A percentile compares a stretch with the other conserved stretches of the same genome.
Conservation (phyloP, 495 filamentous ascomycete species). For the Achaetomiella virescens region DNA sequence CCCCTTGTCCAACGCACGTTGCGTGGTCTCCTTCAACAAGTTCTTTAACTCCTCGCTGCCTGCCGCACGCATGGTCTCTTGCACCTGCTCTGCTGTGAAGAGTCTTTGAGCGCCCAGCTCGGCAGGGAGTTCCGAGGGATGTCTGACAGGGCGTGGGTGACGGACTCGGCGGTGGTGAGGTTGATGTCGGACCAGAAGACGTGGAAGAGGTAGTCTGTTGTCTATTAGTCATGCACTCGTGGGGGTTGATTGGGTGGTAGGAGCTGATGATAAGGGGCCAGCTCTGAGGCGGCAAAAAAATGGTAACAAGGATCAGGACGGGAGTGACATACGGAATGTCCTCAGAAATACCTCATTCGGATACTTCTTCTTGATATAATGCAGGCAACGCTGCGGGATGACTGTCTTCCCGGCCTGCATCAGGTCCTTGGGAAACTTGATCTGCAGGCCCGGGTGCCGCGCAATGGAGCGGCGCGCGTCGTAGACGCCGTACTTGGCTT, state of each 20-base stretch:
- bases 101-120: slow-evolving; percentile 7
- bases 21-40: slow-evolving; percentile 50
- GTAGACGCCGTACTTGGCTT: slow-evolving; percentile 50
- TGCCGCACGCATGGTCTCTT: slow-evolving; percentile 47
- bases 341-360: slow-evolving; percentile 26
- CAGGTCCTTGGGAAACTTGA: slow-evolving; percentile 36
- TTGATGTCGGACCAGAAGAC: slow-evolving; percentile 37
- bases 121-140: slow-evolving; percentile 16
- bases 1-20: slow-evolving; percentile 53
- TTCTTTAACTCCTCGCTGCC: slow-evolving; percentile 51
- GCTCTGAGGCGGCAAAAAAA: no score
- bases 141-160: slow-evolving; percentile 24
- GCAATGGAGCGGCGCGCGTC: slow-evolving; percentile 55
- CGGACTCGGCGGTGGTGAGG: slow-evolving; percentile 20
- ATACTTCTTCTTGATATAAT: slow-evolving; percentile 53
- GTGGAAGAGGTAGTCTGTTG: slow-evolving; percentile 26
- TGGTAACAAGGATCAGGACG: no score
- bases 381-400: slow-evolving; percentile 55
- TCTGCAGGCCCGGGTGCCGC: slow-evolving; percentile 37
- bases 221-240: no score
- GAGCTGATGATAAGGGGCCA: no score
- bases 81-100: slow-evolving; percentile 33
- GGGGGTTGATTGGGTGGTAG: no score
- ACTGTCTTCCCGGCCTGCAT: slow-evolving; percentile 31
- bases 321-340: slow-evolving; percentile 13